A percentile compares a stretch with the other conserved stretches of the same genome.
Conservation (phyloP, 2,329 filamentous ascomycete genomes). For the Fusarium camptoceras region DNA sequence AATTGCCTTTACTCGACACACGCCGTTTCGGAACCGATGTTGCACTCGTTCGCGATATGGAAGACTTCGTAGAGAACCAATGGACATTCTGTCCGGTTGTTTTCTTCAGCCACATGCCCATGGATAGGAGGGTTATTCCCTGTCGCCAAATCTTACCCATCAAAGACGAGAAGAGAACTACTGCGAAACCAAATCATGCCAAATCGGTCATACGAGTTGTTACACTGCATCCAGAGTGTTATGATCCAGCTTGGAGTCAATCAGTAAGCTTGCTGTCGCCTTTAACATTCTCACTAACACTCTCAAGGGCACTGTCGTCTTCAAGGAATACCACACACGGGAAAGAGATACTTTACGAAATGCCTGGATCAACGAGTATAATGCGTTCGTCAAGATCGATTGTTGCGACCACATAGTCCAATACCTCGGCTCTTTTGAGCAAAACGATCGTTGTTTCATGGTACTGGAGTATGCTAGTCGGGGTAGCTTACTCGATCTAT, state of each 20-base stretch:
- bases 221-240: slow-evolving; percentile 9
- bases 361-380: slow-evolving; percentile 15
- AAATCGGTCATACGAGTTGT: slow-evolving; percentile 3
- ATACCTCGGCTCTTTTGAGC: slow-evolving; percentile 31
- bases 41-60: background rate
- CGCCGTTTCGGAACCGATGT: too few relatives aligned
- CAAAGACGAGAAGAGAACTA: too few relatives aligned
- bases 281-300: background rate
- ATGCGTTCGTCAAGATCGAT: slow-evolving; percentile 7
- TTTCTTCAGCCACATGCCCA: too few relatives aligned
- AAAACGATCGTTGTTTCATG: slow-evolving; percentile 11
- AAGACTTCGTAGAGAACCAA: background rate
- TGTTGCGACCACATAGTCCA: slow-evolving; percentile 11
- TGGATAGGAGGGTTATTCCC: too few relatives aligned
- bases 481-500: slow-evolving; percentile 11
- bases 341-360: slow-evolving; percentile 1
- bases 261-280: background rate
- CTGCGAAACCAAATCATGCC: too few relatives aligned
- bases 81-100: too few relatives aligned
- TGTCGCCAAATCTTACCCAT: too few relatives aligned
- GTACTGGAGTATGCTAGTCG: slow-evolving; percentile 20
- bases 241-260: background rate
- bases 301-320: slow-evolving; percentile 11
- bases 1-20: slow-evolving; percentile 12
- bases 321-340: slow-evolving; percentile 22